These are phyloP conservation scores for Colletotrichum sp. DNA, from an alignment of 2,329 filamentous ascomycete species.

Conservation along the genomic window DNA sequence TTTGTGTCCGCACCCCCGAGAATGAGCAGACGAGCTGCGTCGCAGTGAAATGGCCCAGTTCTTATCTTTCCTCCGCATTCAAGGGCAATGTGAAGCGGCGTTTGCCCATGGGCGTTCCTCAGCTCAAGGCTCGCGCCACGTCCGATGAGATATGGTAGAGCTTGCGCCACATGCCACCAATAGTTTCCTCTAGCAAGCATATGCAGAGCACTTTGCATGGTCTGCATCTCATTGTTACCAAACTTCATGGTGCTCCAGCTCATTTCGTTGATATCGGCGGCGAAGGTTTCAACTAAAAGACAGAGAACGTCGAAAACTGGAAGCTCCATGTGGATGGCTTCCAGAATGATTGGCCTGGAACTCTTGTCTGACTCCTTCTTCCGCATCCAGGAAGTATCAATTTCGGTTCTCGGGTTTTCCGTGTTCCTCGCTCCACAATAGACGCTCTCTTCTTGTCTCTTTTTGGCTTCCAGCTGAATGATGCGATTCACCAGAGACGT, in stretches of 20 bases:
- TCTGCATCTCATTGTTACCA: background rate
- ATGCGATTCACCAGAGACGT: slow-evolving; percentile 24
- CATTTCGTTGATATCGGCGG: slow-evolving; percentile 34
- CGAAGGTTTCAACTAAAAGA: slow-evolving; percentile 36
- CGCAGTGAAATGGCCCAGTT: background rate
- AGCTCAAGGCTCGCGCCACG: background rate
- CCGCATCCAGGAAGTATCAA: background rate
- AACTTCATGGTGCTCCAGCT: rapidly evolving
- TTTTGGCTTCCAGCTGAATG: slow-evolving; percentile 7
- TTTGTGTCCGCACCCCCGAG: slow-evolving; percentile 4
- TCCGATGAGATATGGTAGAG: slow-evolving; percentile 13
- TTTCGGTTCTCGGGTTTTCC: background rate
- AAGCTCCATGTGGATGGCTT: slow-evolving; percentile 30
- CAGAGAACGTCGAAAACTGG: slow-evolving; percentile 39
- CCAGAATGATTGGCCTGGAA: slow-evolving; percentile 24
- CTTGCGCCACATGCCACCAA: slow-evolving; percentile 22
- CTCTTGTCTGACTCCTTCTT: background rate
- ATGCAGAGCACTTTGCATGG: background rate
- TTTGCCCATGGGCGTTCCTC: background rate
- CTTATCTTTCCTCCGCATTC: background rate
- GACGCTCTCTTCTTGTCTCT: slow-evolving; percentile 1
- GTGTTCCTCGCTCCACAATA: rapidly evolving
- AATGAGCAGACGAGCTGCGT: slow-evolving; percentile 8
- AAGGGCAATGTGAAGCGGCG: slow-evolving; percentile 16
- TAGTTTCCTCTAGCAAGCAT: background rate